phyloP scores from a whole-genome alignment of 2,329 filamentous ascomycete species.

The Pseudogymnoascus sp. region DNA sequence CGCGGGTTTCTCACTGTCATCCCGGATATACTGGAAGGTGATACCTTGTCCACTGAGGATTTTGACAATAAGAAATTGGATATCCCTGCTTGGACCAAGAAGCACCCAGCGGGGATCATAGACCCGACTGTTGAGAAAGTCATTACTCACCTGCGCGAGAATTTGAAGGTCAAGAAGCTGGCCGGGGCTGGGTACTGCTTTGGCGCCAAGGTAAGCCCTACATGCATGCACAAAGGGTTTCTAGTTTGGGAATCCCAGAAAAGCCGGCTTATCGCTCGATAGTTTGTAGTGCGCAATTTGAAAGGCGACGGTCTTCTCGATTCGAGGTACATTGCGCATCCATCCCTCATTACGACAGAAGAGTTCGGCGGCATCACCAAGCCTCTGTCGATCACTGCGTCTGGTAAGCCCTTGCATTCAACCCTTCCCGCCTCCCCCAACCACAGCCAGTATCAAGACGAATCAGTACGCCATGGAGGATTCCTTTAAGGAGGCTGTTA shows the following conservation, averaged over 20 bases:
- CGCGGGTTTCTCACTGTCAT: conserved; percentile 47
- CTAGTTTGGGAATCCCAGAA: background rate
- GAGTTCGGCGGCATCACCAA: conserved; percentile 58
- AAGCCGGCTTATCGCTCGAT: background rate
- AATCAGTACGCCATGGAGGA: conserved; percentile 69
- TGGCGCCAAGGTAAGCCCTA: conserved; percentile 62
- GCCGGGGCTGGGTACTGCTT: conserved; percentile 68
- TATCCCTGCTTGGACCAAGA: background rate
- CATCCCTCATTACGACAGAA: conserved; percentile 61
- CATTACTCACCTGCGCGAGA: conserved; percentile 47
- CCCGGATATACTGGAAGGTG: conserved; percentile 63
- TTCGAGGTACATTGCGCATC: conserved; percentile 64
- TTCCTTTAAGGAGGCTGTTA: conserved; percentile 68
- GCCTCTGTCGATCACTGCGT: conserved; percentile 57
- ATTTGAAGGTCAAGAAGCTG: conserved; percentile 46
- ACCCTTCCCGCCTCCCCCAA: background rate
- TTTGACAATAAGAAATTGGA: conserved; percentile 32
- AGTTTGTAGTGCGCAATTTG: background rate
- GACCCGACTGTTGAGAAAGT: conserved; percentile 37
- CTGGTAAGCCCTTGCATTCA: background rate
- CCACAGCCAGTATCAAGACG: conserved; percentile 36
- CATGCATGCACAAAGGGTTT: conserved; percentile 60
- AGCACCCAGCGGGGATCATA: background rate
- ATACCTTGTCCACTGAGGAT: conserved; percentile 43
- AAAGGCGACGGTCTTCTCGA: background rate